Percentiles rank a stretch among this genome's conserved stretches.
Evolutionary conservation across 2,329 filamentous ascomycete genomes (phyloP).

Genomic region (Aspergillus proliferans): DNA sequence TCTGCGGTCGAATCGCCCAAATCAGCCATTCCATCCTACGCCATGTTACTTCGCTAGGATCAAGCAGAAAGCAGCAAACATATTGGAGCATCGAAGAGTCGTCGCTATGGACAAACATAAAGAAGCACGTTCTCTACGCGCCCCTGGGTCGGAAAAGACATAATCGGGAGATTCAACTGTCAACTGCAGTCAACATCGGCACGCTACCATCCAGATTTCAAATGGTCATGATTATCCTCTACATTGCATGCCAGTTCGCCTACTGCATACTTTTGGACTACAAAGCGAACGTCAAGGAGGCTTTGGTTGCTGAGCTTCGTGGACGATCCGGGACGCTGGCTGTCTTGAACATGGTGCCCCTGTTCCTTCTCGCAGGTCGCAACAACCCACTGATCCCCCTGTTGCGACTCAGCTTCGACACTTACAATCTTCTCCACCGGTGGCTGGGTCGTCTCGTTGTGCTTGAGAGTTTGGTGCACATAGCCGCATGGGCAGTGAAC

Average conservation of each 20-base stretch:
- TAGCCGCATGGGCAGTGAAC: conserved; percentile 70
- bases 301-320: conserved; percentile 72
- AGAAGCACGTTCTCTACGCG: conserved; percentile 49
- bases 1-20: conserved; percentile 37
- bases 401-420: conserved; percentile 87
- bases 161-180: conserved; percentile 66
- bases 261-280: conserved; percentile 57
- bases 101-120: conserved; percentile 36
- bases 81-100: conserved; percentile 42
- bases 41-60: conserved; percentile 35
- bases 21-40: conserved; percentile 41
- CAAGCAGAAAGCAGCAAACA: conserved; percentile 33
- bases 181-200: conserved; percentile 62
- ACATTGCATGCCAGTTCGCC: conserved; percentile 66
- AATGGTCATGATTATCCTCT: conserved; percentile 59
- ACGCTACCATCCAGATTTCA: conserved; percentile 77
- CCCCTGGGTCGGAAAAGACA: conserved; percentile 69
- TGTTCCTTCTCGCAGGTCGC: conserved; percentile 79
- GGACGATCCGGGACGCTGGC: conserved; percentile 79
- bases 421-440: conserved; percentile 83
- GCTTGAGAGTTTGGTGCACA: conserved; percentile 65
- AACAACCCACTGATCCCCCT: conserved; percentile 86
- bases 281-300: conserved; percentile 36
- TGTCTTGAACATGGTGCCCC: conserved; percentile 83
- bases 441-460: conserved; percentile 75